phyloP scores from a whole-genome alignment of 2,329 filamentous ascomycete genomes.

The Colletotrichum filicis region DNA sequence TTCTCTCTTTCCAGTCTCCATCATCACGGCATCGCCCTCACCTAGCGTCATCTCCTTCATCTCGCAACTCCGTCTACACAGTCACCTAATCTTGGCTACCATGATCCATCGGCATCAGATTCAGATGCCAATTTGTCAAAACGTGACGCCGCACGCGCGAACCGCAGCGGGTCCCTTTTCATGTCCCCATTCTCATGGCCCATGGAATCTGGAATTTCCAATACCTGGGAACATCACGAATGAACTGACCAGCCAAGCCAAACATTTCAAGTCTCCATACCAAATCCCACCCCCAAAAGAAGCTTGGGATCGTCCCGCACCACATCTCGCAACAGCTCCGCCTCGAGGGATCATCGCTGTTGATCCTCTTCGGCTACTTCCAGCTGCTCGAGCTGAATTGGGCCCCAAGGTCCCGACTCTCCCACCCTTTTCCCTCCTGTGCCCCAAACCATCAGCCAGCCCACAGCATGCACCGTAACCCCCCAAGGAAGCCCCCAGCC shows the following conservation, averaged over 20 bases:
- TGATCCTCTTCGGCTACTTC: not conserved
- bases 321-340: not conserved
- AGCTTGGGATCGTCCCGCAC: slow-evolving; percentile 18
- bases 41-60: not conserved
- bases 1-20: not conserved
- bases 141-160: not conserved
- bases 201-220: not conserved
- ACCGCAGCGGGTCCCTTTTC: not conserved
- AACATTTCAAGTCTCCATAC: not conserved
- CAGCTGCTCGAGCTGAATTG: not conserved
- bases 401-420: not conserved
- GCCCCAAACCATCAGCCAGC: not conserved
- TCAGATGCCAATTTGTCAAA: not conserved
- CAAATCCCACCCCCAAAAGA: slow-evolving; percentile 1
- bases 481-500: not conserved
- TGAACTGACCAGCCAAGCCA: not conserved
- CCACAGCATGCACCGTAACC: too few relatives aligned
- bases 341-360: slow-evolving; percentile 24
- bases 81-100: not conserved
- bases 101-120: not conserved
- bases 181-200: not conserved
- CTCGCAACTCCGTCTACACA: not conserved
- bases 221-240: not conserved
- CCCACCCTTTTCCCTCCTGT: not conserved
- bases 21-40: not conserved